phyloP scores from a whole-genome alignment of 1,284 basidiomycete species.

The Uromyces viciae-fabae region DNA sequence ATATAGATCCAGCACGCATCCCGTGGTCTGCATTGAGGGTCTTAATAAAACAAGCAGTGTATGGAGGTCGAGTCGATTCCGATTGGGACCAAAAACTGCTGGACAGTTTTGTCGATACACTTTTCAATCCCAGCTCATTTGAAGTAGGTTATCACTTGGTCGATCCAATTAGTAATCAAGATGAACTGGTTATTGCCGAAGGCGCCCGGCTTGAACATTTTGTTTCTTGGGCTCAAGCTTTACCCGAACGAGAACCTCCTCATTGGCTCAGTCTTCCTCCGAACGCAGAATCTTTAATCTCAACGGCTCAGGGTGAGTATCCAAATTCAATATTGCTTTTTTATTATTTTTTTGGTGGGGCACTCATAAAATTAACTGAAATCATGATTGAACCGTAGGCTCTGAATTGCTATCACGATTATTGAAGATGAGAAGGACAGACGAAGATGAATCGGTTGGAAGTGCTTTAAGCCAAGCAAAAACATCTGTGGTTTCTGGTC shows the following conservation, averaged over 20 bases:
- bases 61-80: constrained; percentile 82
- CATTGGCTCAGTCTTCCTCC: constrained; percentile 86
- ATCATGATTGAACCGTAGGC: constrained; percentile 59
- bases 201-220: constrained; percentile 87
- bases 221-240: constrained; percentile 74
- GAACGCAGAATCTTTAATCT: constrained; percentile 83
- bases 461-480: constrained; percentile 60
- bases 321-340: neutral
- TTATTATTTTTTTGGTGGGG: neutral
- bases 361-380: neutral
- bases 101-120: constrained; percentile 80
- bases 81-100: constrained; percentile 87
- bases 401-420: constrained; percentile 76
- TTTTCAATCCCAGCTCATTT: constrained; percentile 81
- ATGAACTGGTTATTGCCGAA: constrained; percentile 72
- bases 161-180: constrained; percentile 59
- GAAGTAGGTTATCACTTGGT: constrained; percentile 87
- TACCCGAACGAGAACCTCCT: constrained; percentile 79
- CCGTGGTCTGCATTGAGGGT: constrained; percentile 88
- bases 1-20: constrained; percentile 74
- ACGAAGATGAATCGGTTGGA: constrained; percentile 75
- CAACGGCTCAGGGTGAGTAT: constrained; percentile 73
- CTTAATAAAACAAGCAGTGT: constrained; percentile 87
- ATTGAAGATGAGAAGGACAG: constrained; percentile 82
- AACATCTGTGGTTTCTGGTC: constrained; percentile 61